These are phyloP conservation scores for Pezicula carpinea DNA, from an alignment of 2,329 filamentous ascomycete species.

Conservation along the genomic window DNA sequence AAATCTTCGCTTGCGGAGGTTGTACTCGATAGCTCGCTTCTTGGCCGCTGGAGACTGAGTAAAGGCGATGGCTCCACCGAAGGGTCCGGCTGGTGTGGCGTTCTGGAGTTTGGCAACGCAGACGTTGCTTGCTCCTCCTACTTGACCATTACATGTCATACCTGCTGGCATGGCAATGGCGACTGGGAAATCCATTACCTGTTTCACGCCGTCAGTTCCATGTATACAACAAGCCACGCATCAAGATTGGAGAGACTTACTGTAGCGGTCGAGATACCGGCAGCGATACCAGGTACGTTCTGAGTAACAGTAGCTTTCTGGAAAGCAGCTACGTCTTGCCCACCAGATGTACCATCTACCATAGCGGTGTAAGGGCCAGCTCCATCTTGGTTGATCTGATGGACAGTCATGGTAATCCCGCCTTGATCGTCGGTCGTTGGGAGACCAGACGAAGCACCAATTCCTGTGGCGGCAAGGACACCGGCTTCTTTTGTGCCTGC, in stretches of 20 bases:
- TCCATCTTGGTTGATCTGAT: conserved; percentile 65
- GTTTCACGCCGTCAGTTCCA: neutral
- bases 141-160: conserved; percentile 56
- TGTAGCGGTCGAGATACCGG: conserved; percentile 50
- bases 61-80: conserved; percentile 60
- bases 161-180: conserved; percentile 58
- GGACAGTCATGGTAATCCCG: conserved; percentile 55
- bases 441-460: conserved; percentile 46
- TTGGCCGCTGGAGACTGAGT: conserved; percentile 49
- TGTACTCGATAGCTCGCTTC: conserved; percentile 54
- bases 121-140: conserved; percentile 54
- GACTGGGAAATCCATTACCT: conserved; percentile 55
- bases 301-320: conserved; percentile 49
- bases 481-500: conserved; percentile 41
- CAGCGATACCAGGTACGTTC: conserved; percentile 53
- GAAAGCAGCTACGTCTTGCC: conserved; percentile 53
- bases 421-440: conserved; percentile 55
- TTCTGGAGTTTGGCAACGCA: conserved; percentile 60
- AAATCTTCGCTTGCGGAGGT: conserved; percentile 11
- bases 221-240: neutral
- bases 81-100: conserved; percentile 53
- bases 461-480: conserved; percentile 46
- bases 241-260: neutral
- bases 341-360: conserved; percentile 56
- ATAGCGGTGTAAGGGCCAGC: conserved; percentile 55